A percentile compares a stretch with the other conserved stretches of the same genome.
These are phyloP conservation scores for Syzygium jambos DNA, from an alignment of 345 rosid genomes.

Conservation along the genomic window DNA sequence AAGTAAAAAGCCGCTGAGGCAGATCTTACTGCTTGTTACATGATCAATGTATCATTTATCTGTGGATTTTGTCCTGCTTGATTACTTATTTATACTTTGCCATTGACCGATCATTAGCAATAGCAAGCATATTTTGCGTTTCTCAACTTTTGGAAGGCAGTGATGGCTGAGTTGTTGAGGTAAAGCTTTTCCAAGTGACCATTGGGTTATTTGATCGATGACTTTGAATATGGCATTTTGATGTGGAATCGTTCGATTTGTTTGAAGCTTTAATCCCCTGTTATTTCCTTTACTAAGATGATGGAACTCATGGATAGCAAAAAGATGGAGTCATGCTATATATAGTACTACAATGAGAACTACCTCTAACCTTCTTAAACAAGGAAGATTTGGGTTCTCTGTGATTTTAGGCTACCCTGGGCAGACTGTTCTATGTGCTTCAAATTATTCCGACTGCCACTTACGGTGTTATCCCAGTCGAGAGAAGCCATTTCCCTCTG, in stretches of 20 bases:
- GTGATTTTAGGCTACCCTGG: neutral
- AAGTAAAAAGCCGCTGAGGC: constrained; percentile 35
- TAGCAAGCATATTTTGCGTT: neutral
- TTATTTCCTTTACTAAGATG: neutral
- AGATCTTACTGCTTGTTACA: neutral
- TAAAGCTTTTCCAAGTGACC: neutral
- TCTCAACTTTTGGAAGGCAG: neutral
- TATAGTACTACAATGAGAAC: neutral
- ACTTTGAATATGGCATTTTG: neutral
- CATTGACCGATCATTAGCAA: neutral
- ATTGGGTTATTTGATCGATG: neutral
- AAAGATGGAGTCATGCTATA: neutral
- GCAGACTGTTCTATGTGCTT: neutral
- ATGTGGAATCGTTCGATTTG: neutral
- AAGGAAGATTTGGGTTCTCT: neutral
- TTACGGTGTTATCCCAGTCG: neutral
- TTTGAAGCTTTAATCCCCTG: neutral
- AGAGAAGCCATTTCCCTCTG: neutral
- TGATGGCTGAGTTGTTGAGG: neutral
- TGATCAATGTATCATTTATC: neutral
- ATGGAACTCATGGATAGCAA: neutral
- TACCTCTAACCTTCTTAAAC: neutral
- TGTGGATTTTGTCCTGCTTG: neutral
- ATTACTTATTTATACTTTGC: neutral
- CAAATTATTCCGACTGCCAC: neutral